These are phyloP conservation scores for Diphasiastrum complanatum DNA, from an alignment of 83 land plant genomes.

Conservation along the genomic window DNA sequence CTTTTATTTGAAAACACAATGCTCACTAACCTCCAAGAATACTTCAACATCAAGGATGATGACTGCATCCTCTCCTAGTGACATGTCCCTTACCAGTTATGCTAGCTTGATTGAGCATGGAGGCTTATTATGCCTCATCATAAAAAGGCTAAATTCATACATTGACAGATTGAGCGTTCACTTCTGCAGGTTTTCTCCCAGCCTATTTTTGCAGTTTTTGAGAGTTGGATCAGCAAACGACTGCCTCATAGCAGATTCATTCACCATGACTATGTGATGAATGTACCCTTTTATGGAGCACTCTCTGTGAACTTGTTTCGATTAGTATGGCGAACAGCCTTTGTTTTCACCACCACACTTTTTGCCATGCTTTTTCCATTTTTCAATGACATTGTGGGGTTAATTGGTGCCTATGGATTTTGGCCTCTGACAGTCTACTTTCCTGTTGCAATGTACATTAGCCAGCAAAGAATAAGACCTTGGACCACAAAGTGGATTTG, in stretches of 20 bases:
- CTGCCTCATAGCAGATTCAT: constrained; percentile 10
- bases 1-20: not conserved
- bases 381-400: constrained; percentile 40
- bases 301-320: constrained; percentile 21
- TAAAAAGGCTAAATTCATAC: too few species aligned
- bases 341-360: constrained; percentile 31
- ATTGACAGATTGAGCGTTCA: constrained; percentile 32
- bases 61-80: not conserved
- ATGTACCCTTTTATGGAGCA: not conserved
- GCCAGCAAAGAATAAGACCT: constrained; percentile 20
- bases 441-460: constrained; percentile 37
- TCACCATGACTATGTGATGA: not conserved
- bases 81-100: constrained; percentile 21
- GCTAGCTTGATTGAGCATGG: constrained; percentile 27
- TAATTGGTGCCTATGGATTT: constrained; percentile 35
- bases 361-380: constrained; percentile 44
- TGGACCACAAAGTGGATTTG: constrained; percentile 25
- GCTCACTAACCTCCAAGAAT: not conserved
- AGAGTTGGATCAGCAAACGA: constrained; percentile 12
- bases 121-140: constrained; percentile 46
- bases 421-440: constrained; percentile 44
- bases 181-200: constrained; percentile 36
- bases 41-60: too few species aligned
- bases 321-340: constrained; percentile 24
- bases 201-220: constrained; percentile 25